These are phyloP conservation scores for Nelumbo lutea DNA, from an alignment of 164 flowering plant species.

Conservation along the genomic window DNA sequence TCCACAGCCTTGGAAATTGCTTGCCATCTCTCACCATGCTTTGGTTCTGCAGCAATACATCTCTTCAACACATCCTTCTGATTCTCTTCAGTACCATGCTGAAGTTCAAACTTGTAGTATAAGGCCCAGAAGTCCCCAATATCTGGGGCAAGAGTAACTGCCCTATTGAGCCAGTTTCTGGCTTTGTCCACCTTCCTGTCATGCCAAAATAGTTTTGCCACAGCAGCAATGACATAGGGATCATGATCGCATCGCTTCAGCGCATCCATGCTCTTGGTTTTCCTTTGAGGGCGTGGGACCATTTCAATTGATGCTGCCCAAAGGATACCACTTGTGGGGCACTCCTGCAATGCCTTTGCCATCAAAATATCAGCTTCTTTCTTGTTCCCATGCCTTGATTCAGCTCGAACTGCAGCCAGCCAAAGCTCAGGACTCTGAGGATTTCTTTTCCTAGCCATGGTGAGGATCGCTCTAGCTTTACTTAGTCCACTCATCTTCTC, in stretches of 20 bases:
- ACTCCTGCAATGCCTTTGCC: conserved; percentile 93
- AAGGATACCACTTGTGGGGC: conserved; percentile 82
- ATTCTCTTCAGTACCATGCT: conserved; percentile 71
- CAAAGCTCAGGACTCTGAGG: conserved; percentile 81
- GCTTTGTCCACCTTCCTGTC: conserved; percentile 91
- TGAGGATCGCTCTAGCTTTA: conserved; percentile 80
- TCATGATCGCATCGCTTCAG: conserved; percentile 67
- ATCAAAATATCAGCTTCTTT: conserved; percentile 76
- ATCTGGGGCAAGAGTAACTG: conserved; percentile 78
- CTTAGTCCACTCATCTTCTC: conserved; percentile 78
- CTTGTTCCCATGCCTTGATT: conserved; percentile 72
- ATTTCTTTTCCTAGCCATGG: conserved; percentile 76
- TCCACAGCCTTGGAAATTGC: conserved; percentile 79
- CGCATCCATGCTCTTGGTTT: conserved; percentile 71
- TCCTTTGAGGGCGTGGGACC: conserved; percentile 82
- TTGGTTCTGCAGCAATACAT: conserved; percentile 77
- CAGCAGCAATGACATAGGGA: conserved; percentile 81
- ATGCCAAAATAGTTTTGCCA: conserved; percentile 82
- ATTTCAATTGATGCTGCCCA: conserved; percentile 90
- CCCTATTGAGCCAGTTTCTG: conserved; percentile 67
- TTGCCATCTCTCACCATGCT: conserved; percentile 88
- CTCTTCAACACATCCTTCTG: conserved; percentile 73
- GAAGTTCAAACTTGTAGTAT: conserved; percentile 79
- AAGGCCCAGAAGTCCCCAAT: conserved; percentile 91
- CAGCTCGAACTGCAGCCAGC: conserved; percentile 87